Conservation (phyloP, 1,284 basidiomycete species). For the Ustilago trichophora region DNA sequence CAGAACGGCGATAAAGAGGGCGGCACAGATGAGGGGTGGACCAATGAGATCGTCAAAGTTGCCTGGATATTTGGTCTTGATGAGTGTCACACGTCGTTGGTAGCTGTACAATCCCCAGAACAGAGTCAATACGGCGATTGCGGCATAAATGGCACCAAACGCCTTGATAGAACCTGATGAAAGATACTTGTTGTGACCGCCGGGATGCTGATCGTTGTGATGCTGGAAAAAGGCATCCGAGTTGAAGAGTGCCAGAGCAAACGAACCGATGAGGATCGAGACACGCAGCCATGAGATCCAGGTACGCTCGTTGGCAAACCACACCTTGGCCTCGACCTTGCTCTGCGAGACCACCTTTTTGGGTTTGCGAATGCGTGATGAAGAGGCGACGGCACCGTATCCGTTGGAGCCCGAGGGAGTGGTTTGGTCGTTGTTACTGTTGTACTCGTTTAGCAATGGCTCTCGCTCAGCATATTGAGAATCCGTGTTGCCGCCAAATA, state of each 20-base stretch:
- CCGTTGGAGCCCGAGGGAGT: slow-evolving; percentile 18
- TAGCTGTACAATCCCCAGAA: slow-evolving; percentile 87
- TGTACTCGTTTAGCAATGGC: slow-evolving; percentile 34
- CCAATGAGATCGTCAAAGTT: slow-evolving; percentile 72
- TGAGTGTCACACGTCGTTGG: slow-evolving; percentile 88
- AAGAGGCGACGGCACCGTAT: slow-evolving; percentile 35
- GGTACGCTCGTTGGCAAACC: slow-evolving; percentile 69
- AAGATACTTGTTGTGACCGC: slow-evolving; percentile 26
- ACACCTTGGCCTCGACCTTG: slow-evolving; percentile 66
- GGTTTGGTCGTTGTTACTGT: neutral
- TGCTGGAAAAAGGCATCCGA: slow-evolving; percentile 71
- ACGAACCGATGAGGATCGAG: slow-evolving; percentile 82
- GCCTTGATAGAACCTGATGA: slow-evolving; percentile 72
- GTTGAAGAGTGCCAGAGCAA: slow-evolving; percentile 88
- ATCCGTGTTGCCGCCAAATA: slow-evolving; percentile 43
- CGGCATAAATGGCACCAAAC: slow-evolving; percentile 86
- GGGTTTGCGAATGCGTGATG: slow-evolving; percentile 68
- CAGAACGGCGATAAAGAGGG: slow-evolving; percentile 61
- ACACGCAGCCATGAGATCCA: slow-evolving; percentile 92
- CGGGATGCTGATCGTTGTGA: slow-evolving; percentile 38
- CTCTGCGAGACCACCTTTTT: slow-evolving; percentile 66
- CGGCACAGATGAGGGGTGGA: slow-evolving; percentile 63
- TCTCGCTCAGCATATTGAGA: slow-evolving; percentile 51
- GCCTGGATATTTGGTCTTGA: slow-evolving; percentile 87
- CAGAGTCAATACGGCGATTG: slow-evolving; percentile 70